Percentiles rank a stretch among this genome's conserved stretches.
Evolutionary conservation across 768 basidiomycete genomes (phyloP).

Genomic region (Leccinellum albellum): DNA sequence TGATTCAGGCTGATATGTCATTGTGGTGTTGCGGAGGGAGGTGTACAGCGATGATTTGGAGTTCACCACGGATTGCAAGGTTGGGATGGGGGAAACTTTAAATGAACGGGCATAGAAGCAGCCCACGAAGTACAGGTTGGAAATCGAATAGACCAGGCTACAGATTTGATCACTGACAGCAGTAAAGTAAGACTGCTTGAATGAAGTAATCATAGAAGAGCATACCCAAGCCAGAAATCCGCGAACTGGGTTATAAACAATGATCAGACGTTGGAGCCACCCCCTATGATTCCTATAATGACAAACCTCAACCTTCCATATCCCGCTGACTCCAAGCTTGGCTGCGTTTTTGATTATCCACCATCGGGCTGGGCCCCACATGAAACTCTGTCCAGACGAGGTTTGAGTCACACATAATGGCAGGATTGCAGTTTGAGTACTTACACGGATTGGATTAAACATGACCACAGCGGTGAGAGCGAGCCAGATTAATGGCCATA

Average conservation of each 20-base stretch:
- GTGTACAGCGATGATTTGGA: neutral
- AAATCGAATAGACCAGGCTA: constrained; percentile 69
- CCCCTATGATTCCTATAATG: neutral
- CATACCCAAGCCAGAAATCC: constrained; percentile 87
- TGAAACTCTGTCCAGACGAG: constrained; percentile 43
- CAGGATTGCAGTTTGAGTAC: neutral
- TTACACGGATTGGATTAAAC: constrained; percentile 71
- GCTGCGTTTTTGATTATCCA: constrained; percentile 70
- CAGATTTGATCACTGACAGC: constrained; percentile 69
- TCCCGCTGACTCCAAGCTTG: constrained; percentile 68
- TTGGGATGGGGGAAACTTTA: neutral
- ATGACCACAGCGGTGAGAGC: constrained; percentile 54
- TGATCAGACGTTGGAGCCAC: neutral
- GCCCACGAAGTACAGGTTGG: constrained; percentile 64
- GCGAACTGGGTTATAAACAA: constrained; percentile 48
- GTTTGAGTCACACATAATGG: neutral
- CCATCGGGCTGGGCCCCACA: constrained; percentile 45
- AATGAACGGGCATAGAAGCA: constrained; percentile 57
- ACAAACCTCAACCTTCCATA: constrained; percentile 67
- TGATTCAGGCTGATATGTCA: neutral
- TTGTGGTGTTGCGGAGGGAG: neutral
- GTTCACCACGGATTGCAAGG: neutral
- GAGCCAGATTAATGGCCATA: constrained; percentile 84
- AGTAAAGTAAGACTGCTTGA: neutral
- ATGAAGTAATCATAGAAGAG: neutral